Evolutionary conservation across 805 yeast species (phyloP).

Genomic region (Metschnikowia hibisci): DNA sequence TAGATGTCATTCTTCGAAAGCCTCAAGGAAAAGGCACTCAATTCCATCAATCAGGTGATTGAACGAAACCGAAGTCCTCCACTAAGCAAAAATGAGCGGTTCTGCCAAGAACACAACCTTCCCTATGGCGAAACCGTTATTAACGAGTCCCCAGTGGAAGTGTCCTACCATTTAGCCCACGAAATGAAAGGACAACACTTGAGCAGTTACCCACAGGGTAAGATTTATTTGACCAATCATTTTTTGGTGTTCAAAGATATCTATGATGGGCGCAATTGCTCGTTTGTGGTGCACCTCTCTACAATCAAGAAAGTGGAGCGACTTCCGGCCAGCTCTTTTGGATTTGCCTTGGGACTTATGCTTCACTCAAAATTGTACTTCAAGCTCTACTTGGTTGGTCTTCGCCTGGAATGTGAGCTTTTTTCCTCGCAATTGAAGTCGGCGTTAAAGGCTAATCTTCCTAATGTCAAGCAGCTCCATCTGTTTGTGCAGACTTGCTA

Average conservation of each 20-base stretch:
- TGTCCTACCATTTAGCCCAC: slow-evolving; percentile 27
- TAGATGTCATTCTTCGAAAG: slow-evolving; percentile 50
- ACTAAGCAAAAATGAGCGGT: slow-evolving; percentile 63
- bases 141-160: slow-evolving; percentile 65
- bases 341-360: slow-evolving; percentile 70
- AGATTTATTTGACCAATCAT: slow-evolving; percentile 65
- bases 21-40: slow-evolving; percentile 44
- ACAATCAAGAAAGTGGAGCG: slow-evolving; percentile 84
- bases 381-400: slow-evolving; percentile 71
- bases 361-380: slow-evolving; percentile 64
- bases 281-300: slow-evolving; percentile 67
- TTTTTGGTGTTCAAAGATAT: slow-evolving; percentile 72
- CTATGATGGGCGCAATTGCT: slow-evolving; percentile 64
- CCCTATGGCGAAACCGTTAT: slow-evolving; percentile 68
- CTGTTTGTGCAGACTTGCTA: slow-evolving; percentile 70
- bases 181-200: slow-evolving; percentile 20
- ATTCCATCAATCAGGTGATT: slow-evolving; percentile 40
- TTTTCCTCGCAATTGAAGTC: slow-evolving; percentile 69
- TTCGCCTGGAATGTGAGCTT: slow-evolving; percentile 71
- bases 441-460: slow-evolving; percentile 58
- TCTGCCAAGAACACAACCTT: slow-evolving; percentile 62
- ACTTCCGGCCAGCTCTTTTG: slow-evolving; percentile 68
- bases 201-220: slow-evolving; percentile 48
- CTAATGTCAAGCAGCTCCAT: slow-evolving; percentile 56
- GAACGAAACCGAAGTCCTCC: slow-evolving; percentile 42